Base-by-base conservation (phyloP, 73 alveolate species). In the Paramecium tetraurelia region DNA sequence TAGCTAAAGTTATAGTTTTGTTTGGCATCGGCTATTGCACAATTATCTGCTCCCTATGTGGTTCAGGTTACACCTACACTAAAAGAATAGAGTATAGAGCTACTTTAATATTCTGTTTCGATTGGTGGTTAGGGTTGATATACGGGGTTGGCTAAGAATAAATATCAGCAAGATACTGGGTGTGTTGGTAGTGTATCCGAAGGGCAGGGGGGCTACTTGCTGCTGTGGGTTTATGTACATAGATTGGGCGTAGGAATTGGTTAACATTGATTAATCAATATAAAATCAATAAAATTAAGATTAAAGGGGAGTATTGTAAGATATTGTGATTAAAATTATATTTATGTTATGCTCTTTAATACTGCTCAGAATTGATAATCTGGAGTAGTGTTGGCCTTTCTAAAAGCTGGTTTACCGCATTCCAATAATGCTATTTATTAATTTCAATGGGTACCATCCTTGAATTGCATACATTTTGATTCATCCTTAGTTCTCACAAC, bases 331-430 rank as follows among this genome's bases (percentile, higher is more conserved):
- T 53, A 53, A 53, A 53, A 53, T 53, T 53, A 53, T 53, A 53
- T 53, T 53, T 53, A 53, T 53, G 69, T 53, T 38, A 53, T 53
- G 69, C 69, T 53, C 69, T 53, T 53, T 53, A 53, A 53, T 53
- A 53, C 31, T 53, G 69, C 69, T 80, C 90, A 80, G 94, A 70
- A 89, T 41, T 36, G 33, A 71, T 89, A 89, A 70, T 88, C 94
- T 44, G 92, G 92, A 36, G 86, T 83, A 27, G 92, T 46, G 84
- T 89, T 89, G 50, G 94, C 94, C 84, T 89, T 89, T 71, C 87
- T 89, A 68, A 89, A 89, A 35, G 94, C 94, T 27, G 92, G 85
- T 24, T 70, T 83, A 70, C 94, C 94, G 16, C 94, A 89, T 53
- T 89, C 94, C 89, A 89, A 44, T 35, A 89, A 89, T 20, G 68